A percentile compares a stretch with the other conserved stretches of the same genome.
These are phyloP conservation scores for Endogone sp. DNA, from an alignment of 192 early-diverging fungal species.

Conservation along the genomic window DNA sequence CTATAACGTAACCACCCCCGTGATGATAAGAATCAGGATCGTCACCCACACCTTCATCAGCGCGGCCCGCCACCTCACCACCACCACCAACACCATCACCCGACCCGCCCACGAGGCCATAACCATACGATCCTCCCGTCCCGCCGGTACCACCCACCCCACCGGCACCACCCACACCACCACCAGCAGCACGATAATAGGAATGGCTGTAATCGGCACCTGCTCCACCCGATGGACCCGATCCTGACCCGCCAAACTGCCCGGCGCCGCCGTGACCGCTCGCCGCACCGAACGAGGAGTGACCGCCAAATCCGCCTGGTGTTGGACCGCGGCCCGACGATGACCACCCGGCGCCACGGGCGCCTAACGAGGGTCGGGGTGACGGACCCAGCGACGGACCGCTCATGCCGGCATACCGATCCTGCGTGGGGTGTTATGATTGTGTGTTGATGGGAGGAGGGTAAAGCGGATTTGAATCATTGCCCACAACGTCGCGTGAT, in stretches of 20 bases:
- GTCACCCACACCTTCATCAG: constrained; percentile 5
- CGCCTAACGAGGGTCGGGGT: constrained; percentile 7
- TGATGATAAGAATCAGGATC: constrained; percentile 13
- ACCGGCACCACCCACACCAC: neutral
- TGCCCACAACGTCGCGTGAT: neutral
- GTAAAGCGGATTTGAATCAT: constrained; percentile 9
- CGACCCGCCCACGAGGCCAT: neutral
- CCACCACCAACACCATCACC: no score
- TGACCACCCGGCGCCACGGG: constrained; percentile 1
- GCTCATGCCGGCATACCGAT: constrained; percentile 21
- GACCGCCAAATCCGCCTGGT: neutral
- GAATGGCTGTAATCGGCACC: constrained; percentile 11
- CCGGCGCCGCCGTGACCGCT: constrained; percentile 3
- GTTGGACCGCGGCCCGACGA: constrained; percentile 3
- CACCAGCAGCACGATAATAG: constrained; percentile 16
- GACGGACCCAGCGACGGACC: constrained; percentile 18
- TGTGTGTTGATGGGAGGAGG: constrained; percentile 9
- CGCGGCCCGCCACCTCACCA: constrained; percentile 1
- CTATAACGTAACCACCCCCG: neutral
- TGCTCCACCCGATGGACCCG: neutral
- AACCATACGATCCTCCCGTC: neutral
- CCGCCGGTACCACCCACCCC: neutral
- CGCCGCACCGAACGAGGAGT: constrained; percentile 3
- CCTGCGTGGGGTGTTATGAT: constrained; percentile 12
- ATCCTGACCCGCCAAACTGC: constrained; percentile 13